These are phyloP conservation scores for Exophiala viscosa DNA, from an alignment of 2,329 filamentous ascomycete species.

Conservation along the genomic window DNA sequence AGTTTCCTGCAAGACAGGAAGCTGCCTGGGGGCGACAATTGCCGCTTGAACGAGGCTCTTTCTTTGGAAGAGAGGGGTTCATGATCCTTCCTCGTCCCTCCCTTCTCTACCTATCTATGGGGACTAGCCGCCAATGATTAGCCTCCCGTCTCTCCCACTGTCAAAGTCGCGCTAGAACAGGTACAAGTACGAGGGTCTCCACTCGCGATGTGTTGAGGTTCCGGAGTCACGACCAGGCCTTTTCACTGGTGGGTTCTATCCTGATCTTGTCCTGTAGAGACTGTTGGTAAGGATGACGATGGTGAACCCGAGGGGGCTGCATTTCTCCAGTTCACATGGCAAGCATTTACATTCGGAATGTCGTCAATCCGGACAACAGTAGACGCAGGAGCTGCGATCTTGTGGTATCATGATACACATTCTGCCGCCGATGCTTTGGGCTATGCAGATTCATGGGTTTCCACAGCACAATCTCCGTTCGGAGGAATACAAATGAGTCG, in stretches of 20 bases:
- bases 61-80: not conserved
- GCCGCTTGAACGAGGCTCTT: conserved; percentile 1
- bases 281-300: not conserved
- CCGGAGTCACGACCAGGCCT: not conserved
- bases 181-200: conserved; percentile 10
- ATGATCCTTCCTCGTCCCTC: not conserved
- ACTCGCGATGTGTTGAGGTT: conserved; percentile 2
- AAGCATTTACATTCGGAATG: conserved; percentile 1
- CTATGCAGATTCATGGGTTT: not conserved
- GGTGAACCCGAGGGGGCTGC: not conserved
- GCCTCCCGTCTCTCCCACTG: conserved; percentile 16
- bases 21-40: not conserved
- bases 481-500: not conserved
- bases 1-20: not conserved
- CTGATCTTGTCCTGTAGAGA: not conserved
- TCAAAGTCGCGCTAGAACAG: conserved; percentile 20
- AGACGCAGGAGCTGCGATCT: conserved; percentile 6
- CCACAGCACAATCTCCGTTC: not conserved
- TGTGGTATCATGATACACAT: conserved; percentile 13
- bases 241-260: not conserved
- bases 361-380: conserved; percentile 9
- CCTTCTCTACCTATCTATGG: conserved; percentile 1
- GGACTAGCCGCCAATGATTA: conserved; percentile 20
- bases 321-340: not conserved
- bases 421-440: conserved; percentile 12